Evolutionary conservation across 2,329 filamentous ascomycete species (phyloP), one percentile per base, ranked within the genome.

Genomic region (Arthrinium puccinioides): DNA sequence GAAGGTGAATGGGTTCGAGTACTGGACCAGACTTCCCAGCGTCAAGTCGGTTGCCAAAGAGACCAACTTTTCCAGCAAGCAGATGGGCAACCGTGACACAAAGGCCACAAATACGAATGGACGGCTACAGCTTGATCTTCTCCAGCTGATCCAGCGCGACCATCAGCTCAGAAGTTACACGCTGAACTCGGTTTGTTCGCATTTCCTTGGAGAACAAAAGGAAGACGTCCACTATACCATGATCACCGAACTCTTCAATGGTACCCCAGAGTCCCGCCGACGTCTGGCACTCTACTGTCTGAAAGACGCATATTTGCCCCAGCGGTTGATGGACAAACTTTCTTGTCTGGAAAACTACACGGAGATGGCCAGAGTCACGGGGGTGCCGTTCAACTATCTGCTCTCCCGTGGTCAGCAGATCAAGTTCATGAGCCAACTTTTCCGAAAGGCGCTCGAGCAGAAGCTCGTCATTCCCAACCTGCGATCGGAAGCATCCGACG

Each of bases 321-420:
- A 97, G 55, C 71, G 94, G 42, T 63, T 98, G 36, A 89, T 98
- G 81, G 92, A 98, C 56, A 98, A 98, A 61, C 71, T 98, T 19
- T 97, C 94, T 56, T 97, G 92, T 62, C 70, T 98, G n/a, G 85
- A 95, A 63, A 98, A 98, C 59, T 97, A 97, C 55, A 97, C 92
- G 0, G 92, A 98, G 64, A 98, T 98, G 92, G 90, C 92, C 40
- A 92, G 92, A 77, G 92, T 98, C 63, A 98, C 94, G 19, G 92
- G 92, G 51, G 90, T 98, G 5, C 92, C 92, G 0, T 98, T 98
- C 70, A 97, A 95, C 56, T 94, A 84, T 55, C 73, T 98, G 30
- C 74, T 98, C 2, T 80, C 92, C 18, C 81, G 89, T 55, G 92
- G 92, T 30, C 92, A 98, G 59, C 94, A 98, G 62, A 82, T 98